These are phyloP conservation scores for Thermomyces lanuginosus DNA, from an alignment of 2,329 filamentous ascomycete genomes.

Conservation along the genomic window DNA sequence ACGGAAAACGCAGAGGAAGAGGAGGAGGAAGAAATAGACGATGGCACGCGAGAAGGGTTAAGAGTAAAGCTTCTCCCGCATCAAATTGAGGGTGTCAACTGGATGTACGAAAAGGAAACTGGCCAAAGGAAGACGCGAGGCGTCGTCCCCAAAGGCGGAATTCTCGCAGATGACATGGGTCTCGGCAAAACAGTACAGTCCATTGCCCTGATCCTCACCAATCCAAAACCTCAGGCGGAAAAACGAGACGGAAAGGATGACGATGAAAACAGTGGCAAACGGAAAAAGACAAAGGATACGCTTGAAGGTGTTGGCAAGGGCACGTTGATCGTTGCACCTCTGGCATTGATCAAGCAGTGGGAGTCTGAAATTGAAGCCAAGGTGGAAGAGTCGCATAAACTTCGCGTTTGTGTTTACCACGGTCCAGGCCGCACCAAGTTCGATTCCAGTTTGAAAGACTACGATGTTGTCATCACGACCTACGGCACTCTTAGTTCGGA, in stretches of 20 bases:
- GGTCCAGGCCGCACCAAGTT: conserved; percentile 71
- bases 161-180: conserved; percentile 90
- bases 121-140: conserved; percentile 67
- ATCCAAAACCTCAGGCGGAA: conserved; percentile 49
- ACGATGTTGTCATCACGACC: conserved; percentile 93
- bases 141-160: conserved; percentile 73
- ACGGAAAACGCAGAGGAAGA: conserved; percentile 19
- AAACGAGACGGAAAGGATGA: conserved; percentile 27
- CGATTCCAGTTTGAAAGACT: conserved; percentile 57
- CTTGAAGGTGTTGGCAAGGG: conserved; percentile 55
- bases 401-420: conserved; percentile 81
- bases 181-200: conserved; percentile 93
- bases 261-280: conserved; percentile 31
- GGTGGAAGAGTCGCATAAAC: conserved; percentile 48
- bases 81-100: conserved; percentile 81
- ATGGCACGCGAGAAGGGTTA: conserved; percentile 59
- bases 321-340: conserved; percentile 79
- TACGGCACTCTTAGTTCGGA: conserved; percentile 93
- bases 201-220: conserved; percentile 71
- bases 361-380: conserved; percentile 81
- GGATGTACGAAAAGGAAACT: conserved; percentile 89
- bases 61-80: conserved; percentile 81
- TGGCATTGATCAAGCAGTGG: conserved; percentile 95
- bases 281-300: conserved; percentile 40
- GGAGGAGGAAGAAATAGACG: conserved; percentile 35